Conservation (phyloP, 352 stramenopile species). For the Pythium brassicae region DNA sequence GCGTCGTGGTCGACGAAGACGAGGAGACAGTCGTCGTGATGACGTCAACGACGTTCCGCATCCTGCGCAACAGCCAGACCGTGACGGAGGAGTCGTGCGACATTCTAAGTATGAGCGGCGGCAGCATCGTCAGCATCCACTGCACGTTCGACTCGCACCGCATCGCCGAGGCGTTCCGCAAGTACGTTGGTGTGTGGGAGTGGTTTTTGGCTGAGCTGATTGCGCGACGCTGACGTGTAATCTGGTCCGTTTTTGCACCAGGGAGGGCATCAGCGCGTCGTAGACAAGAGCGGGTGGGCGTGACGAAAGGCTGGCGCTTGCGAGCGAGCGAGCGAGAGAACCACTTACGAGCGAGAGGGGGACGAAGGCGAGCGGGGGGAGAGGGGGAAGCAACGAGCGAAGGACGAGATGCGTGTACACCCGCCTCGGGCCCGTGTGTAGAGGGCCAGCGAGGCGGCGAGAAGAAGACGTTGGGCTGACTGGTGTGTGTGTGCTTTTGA, state of each 20-base stretch:
- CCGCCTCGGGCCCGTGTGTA: background rate
- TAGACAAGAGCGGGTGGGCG: slow-evolving; percentile 19
- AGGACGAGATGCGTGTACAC: background rate
- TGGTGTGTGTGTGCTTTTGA: slow-evolving; percentile 6
- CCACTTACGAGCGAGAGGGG: background rate
- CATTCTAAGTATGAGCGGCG: slow-evolving; percentile 71
- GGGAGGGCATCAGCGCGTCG: slow-evolving; percentile 73
- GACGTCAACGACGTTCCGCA: slow-evolving; percentile 84
- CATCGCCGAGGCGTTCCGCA: slow-evolving; percentile 79
- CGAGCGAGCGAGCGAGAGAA: no score
- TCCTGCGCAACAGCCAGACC: slow-evolving; percentile 82
- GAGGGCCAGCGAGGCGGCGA: background rate
- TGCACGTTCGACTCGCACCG: slow-evolving; percentile 86
- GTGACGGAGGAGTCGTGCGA: slow-evolving; percentile 86
- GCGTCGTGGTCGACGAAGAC: slow-evolving; percentile 80
- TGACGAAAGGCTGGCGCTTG: no score
- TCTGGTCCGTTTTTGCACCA: slow-evolving; percentile 10
- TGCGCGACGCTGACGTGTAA: slow-evolving; percentile 4
- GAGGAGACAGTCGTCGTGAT: slow-evolving; percentile 86
- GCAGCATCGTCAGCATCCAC: slow-evolving; percentile 79
- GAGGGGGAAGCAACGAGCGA: background rate
- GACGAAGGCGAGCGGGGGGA: background rate
- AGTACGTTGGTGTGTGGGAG: slow-evolving; percentile 42
- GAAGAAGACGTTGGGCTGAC: slow-evolving; percentile 5
- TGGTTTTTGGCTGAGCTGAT: background rate